These are phyloP conservation scores for Earliella scabrosa DNA, from an alignment of 1,284 basidiomycete genomes.

Conservation along the genomic window DNA sequence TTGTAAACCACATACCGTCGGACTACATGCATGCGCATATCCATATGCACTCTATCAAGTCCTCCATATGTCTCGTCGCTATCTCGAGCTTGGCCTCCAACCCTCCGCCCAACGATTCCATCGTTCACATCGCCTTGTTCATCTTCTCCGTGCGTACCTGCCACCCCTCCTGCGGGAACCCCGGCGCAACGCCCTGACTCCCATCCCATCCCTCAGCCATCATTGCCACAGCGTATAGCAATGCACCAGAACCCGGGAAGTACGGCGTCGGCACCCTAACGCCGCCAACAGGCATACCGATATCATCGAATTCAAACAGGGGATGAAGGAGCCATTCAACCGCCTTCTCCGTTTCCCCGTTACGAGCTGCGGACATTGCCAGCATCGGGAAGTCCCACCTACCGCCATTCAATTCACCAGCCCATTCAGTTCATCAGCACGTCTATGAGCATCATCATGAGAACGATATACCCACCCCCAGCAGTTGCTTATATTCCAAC, in stretches of 20 bases:
- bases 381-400: slow-evolving; percentile 68
- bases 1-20: not conserved
- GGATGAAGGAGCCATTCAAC: slow-evolving; percentile 60
- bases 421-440: slow-evolving; percentile 19
- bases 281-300: slow-evolving; percentile 64
- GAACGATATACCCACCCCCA: slow-evolving; percentile 49
- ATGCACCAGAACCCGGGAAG: slow-evolving; percentile 58
- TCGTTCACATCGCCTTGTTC: slow-evolving; percentile 42
- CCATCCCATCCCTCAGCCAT: slow-evolving; percentile 64
- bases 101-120: too few relatives aligned
- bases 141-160: slow-evolving; percentile 48
- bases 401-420: too few relatives aligned
- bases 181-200: slow-evolving; percentile 44
- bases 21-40: not conserved
- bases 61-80: too few relatives aligned
- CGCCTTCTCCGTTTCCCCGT: slow-evolving; percentile 51
- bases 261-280: slow-evolving; percentile 63
- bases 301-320: slow-evolving; percentile 59
- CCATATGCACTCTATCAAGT: too few relatives aligned
- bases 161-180: slow-evolving; percentile 54
- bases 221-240: slow-evolving; percentile 58
- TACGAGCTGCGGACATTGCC: slow-evolving; percentile 63
- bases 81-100: too few relatives aligned
- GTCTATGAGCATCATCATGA: too few relatives aligned
- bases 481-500: slow-evolving; percentile 59